Conservation (phyloP, 2,329 filamentous ascomycete genomes). For the Exophiala mesophila region DNA sequence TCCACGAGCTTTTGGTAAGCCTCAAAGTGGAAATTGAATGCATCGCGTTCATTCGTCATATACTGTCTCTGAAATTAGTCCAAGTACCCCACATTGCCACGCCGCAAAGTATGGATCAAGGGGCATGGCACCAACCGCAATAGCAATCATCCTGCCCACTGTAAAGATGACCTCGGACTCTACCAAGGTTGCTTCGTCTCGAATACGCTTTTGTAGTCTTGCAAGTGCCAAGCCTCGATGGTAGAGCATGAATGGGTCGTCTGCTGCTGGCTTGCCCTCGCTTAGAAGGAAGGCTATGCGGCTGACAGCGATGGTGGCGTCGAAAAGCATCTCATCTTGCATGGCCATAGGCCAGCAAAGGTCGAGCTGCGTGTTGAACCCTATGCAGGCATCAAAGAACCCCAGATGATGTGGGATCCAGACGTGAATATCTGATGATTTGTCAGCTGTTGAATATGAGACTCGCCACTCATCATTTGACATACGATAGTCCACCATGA, state of each 20-base stretch:
- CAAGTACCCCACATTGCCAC: not conserved
- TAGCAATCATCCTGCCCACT: constrained; percentile 14
- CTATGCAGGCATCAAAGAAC: constrained; percentile 12
- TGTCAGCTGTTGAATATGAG: constrained; percentile 1
- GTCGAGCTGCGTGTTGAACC: constrained; percentile 16
- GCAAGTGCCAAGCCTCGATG: constrained; percentile 11
- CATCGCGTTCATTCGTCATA: constrained; percentile 16
- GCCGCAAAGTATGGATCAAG: not conserved
- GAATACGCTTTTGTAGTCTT: constrained; percentile 8
- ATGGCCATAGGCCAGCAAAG: constrained; percentile 20
- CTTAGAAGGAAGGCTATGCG: constrained; percentile 10
- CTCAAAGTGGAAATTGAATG: constrained; percentile 14
- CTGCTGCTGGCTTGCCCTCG: constrained; percentile 5
- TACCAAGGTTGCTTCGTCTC: not conserved
- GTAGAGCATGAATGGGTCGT: constrained; percentile 15
- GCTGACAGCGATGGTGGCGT: constrained; percentile 16
- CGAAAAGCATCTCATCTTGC: constrained; percentile 19
- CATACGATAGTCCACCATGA: constrained; percentile 16
- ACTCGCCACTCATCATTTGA: not conserved
- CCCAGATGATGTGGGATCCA: constrained; percentile 13
- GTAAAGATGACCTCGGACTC: constrained; percentile 15
- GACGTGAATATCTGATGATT: constrained; percentile 10
- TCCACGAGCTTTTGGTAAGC: constrained; percentile 9
- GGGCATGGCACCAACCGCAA: constrained; percentile 6
- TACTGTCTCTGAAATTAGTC: too few relatives aligned